Conservation (phyloP, 2,329 filamentous ascomycete genomes). For the Fusarium sacchari region DNA sequence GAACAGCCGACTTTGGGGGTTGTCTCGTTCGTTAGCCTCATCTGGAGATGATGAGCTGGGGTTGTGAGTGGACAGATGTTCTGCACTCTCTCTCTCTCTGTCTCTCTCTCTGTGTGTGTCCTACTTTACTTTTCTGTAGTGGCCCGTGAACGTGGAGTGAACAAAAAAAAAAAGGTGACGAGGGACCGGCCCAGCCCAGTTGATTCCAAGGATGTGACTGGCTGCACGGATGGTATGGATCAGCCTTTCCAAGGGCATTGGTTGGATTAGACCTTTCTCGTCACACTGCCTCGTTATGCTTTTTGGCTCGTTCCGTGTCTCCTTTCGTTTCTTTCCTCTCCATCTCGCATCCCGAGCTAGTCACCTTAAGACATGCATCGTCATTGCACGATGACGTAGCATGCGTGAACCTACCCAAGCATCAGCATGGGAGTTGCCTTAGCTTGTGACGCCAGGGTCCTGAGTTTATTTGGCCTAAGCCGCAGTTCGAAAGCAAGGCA, state of each 20-base stretch:
- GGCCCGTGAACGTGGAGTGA: conserved; percentile 20
- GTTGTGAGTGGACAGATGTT: conserved; percentile 9
- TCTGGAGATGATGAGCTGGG: conserved; percentile 20
- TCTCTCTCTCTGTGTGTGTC: no score
- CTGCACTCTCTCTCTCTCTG: not conserved
- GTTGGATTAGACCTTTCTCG: not conserved
- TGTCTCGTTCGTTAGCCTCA: conserved; percentile 10
- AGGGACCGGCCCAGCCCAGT: not conserved
- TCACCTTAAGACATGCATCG: conserved; percentile 14
- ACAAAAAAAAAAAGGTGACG: not conserved
- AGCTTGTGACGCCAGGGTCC: conserved; percentile 22
- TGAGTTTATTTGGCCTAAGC: conserved; percentile 17
- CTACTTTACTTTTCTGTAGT: conserved; percentile 3
- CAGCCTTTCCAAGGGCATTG: conserved; percentile 9
- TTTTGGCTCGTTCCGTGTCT: not conserved
- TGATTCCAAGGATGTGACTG: conserved; percentile 1
- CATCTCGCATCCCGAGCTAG: not conserved
- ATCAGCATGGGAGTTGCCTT: conserved; percentile 11
- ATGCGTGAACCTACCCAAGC: not conserved
- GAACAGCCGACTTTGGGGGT: conserved; percentile 15
- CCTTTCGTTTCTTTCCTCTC: not conserved
- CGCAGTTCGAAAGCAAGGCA: not conserved
- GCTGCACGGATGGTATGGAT: conserved; percentile 13
- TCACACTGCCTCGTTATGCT: conserved; percentile 15
- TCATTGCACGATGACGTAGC: conserved; percentile 33